Evolutionary conservation across 805 yeast genomes (phyloP), one percentile per base, ranked within the genome.

Genomic region (Zygoascus flipseniorum): DNA sequence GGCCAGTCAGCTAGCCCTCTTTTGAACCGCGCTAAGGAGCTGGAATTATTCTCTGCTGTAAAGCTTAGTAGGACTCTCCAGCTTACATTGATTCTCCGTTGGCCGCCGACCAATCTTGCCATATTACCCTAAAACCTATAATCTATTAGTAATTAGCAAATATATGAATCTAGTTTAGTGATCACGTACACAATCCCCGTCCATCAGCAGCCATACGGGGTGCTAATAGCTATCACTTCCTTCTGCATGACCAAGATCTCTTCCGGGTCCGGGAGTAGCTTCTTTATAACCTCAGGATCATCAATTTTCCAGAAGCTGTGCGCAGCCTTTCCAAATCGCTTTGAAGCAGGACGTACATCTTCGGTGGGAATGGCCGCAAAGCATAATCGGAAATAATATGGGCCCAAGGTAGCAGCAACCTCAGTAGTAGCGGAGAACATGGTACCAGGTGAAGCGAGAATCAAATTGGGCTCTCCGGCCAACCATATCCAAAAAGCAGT

Each of bases 351-450:
- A 31, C 19, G 41, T 19, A 58, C 35, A 14, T 55, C 52, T 1
- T 53, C 56, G 20, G 52, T 54, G 9, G 50, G 37, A n/a, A 53
- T 41, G 9, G 58, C 60, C 23, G 60, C 62, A 54, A 58, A 58
- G 31, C 62, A 58, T 9, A 58, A 41, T 14, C 62, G 41, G 37
- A 45, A 50, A 42, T 52, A 58, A 16, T 20, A 42, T 16, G 26
- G 20, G 20, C 50, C 57, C 10, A 47, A 43, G 18, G 31, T 10
- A 13, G 46, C 47, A 8, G 41, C 28, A 28, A 51, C 19, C 28
- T 50, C 55, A 3, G 32, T 47, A 18, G 52, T 50, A 32, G 56
- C 53, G 5, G 54, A 31, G 45, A 58, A 58, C 52, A 50, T 47
- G 13, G 48, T 14, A 8, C 62, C 62, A 2, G 60, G 58, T 10